These are phyloP conservation scores for Malassezia globosa DNA, from an alignment of 1,284 basidiomycete species.

Conservation along the genomic window DNA sequence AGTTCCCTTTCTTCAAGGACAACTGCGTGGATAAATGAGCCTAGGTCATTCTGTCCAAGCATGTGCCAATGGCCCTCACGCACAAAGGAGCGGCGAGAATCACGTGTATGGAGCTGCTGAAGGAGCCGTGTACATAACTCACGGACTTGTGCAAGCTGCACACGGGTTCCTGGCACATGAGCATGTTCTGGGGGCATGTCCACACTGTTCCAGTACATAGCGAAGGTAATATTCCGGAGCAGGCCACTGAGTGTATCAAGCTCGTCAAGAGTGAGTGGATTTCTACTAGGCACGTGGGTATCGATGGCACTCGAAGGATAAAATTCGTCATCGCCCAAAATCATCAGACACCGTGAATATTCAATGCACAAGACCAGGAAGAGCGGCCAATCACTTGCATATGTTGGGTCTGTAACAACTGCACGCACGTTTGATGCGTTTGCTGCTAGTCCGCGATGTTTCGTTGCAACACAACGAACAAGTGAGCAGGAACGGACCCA, in stretches of 20 bases:
- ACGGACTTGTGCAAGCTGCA: slow-evolving; percentile 21
- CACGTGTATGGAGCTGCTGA: slow-evolving; percentile 40
- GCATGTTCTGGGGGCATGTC: slow-evolving; percentile 15
- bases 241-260: slow-evolving; percentile 59
- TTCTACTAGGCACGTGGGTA: background rate
- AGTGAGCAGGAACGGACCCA: slow-evolving; percentile 31
- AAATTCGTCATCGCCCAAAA: slow-evolving; percentile 95
- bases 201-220: slow-evolving; percentile 63
- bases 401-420: slow-evolving; percentile 4
- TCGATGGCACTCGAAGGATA: slow-evolving; percentile 51
- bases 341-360: slow-evolving; percentile 72
- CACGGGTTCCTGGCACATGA: slow-evolving; percentile 25
- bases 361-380: slow-evolving; percentile 71
- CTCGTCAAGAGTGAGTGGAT: slow-evolving; percentile 67
- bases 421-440: slow-evolving; percentile 17
- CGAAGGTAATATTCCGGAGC: slow-evolving; percentile 66
- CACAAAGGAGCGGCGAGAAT: slow-evolving; percentile 26
- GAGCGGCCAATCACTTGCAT: slow-evolving; percentile 49
- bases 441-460: background rate
- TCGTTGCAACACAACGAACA: slow-evolving; percentile 19
- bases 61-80: slow-evolving; percentile 71
- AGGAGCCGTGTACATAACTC: slow-evolving; percentile 29
- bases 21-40: slow-evolving; percentile 79
- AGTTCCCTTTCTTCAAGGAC: slow-evolving; percentile 50
- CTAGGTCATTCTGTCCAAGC: slow-evolving; percentile 58